These are phyloP conservation scores for Lepiota venenata DNA, from an alignment of 768 basidiomycete species.

Conservation along the genomic window DNA sequence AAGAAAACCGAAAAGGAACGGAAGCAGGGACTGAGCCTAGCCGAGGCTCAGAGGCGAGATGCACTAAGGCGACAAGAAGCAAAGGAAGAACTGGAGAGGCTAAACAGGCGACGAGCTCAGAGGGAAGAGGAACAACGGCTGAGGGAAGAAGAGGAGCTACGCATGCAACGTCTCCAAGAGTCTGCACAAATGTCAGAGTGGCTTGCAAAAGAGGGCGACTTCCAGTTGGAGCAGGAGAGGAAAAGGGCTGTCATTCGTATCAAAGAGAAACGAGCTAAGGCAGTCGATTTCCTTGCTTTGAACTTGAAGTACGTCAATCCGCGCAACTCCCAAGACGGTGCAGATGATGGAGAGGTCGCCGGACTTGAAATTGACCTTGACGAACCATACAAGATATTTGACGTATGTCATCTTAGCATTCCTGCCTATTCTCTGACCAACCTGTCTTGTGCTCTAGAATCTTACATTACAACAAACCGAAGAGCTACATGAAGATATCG, in stretches of 20 bases:
- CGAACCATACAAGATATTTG: slow-evolving; percentile 97
- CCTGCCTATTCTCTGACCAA: slow-evolving; percentile 2
- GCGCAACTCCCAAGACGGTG: slow-evolving; percentile 61
- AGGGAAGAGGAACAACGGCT: slow-evolving; percentile 86
- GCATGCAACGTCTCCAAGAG: slow-evolving; percentile 87
- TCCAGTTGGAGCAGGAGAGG: slow-evolving; percentile 93
- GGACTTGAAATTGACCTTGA: slow-evolving; percentile 97
- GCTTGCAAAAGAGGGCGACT: slow-evolving; percentile 95
- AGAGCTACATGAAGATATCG: slow-evolving; percentile 93
- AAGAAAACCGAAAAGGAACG: slow-evolving; percentile 97
- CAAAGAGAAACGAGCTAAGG: slow-evolving; percentile 95
- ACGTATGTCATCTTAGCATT: slow-evolving; percentile 49
- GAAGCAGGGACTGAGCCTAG: slow-evolving; percentile 76
- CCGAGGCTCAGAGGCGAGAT: slow-evolving; percentile 80
- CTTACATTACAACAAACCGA: slow-evolving; percentile 84
- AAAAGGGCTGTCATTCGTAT: slow-evolving; percentile 90
- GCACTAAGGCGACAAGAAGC: slow-evolving; percentile 82
- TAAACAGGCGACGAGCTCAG: slow-evolving; percentile 89
- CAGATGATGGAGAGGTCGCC: slow-evolving; percentile 59
- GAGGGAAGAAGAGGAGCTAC: slow-evolving; percentile 89
- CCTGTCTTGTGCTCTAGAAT: slow-evolving; percentile 47
- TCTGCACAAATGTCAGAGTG: slow-evolving; percentile 98
- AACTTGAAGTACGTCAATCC: slow-evolving; percentile 92
- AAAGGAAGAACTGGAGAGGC: slow-evolving; percentile 89
- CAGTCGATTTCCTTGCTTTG: slow-evolving; percentile 96